Evolutionary conservation across 2,329 filamentous ascomycete genomes (phyloP).

Genomic region (Stagonosporopsis chrysanthemi): DNA sequence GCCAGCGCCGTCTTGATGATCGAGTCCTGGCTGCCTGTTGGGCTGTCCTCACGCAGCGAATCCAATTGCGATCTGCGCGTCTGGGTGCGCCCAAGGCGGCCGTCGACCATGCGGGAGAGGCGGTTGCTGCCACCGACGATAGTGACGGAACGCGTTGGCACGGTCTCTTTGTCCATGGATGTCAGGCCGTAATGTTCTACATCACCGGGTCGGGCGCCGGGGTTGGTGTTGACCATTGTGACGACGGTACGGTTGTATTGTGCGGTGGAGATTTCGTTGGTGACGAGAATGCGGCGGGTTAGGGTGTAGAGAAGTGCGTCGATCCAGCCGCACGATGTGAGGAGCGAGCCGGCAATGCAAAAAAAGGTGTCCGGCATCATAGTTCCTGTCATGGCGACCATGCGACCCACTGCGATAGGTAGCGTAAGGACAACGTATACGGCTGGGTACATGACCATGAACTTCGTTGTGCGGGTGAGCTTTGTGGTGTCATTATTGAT

Average conservation of each 20-base stretch:
- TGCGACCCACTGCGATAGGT: conserved; percentile 62
- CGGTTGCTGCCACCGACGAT: conserved; percentile 45
- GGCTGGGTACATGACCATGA: conserved; percentile 69
- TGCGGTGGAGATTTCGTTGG: conserved; percentile 39
- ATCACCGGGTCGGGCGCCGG: conserved; percentile 35
- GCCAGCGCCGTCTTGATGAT: conserved; percentile 39
- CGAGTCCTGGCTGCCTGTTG: conserved; percentile 44
- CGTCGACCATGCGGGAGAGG: conserved; percentile 41
- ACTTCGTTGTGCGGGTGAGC: conserved; percentile 56
- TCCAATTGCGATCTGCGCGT: conserved; percentile 24
- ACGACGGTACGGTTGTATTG: conserved; percentile 34
- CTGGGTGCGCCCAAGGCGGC: conserved; percentile 30
- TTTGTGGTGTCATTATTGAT: conserved; percentile 45
- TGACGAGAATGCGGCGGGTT: conserved; percentile 51
- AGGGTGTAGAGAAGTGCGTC: conserved; percentile 54
- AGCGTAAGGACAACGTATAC: conserved; percentile 72
- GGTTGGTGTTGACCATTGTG: conserved; percentile 29
- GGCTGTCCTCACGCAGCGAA: conserved; percentile 32
- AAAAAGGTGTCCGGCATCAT: conserved; percentile 63
- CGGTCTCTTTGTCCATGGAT: conserved; percentile 41
- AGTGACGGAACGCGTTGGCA: conserved; percentile 41
- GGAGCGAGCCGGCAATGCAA: conserved; percentile 66
- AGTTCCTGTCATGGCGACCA: conserved; percentile 48
- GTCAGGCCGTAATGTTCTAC: conserved; percentile 36
- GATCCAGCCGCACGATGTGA: conserved; percentile 57